Evolutionary conservation across 106 monocot genomes (phyloP).

Genomic region (Dendrobium officinale): DNA sequence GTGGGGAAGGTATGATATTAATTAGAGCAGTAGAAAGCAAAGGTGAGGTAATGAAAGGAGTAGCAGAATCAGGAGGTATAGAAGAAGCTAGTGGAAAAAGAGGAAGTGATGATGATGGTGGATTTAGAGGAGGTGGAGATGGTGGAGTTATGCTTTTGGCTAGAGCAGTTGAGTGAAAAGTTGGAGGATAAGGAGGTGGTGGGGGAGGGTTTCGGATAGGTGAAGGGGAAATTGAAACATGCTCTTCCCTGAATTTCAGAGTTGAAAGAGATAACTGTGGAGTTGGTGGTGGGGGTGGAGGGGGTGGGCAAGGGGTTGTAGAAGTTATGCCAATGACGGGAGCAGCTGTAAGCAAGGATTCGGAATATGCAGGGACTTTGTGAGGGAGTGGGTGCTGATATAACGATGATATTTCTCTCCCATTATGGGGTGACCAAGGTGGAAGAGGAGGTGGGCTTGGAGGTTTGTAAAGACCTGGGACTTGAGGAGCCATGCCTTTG

Average conservation of each 20-base stretch:
- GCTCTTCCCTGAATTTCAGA: background rate
- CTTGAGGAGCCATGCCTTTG: background rate
- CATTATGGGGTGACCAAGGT: background rate
- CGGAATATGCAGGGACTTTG: background rate
- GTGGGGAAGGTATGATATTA: background rate
- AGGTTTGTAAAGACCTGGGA: background rate
- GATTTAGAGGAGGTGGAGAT: background rate
- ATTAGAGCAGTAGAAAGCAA: background rate
- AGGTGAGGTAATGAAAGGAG: background rate
- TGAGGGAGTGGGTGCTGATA: background rate
- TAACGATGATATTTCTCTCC: background rate
- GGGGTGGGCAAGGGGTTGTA: background rate
- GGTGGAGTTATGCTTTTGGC: background rate
- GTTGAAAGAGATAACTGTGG: background rate
- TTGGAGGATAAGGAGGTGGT: constrained; percentile 3
- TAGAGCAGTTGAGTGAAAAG: background rate
- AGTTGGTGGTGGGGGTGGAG: constrained; percentile 11
- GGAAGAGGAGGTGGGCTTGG: background rate
- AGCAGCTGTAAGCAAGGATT: background rate
- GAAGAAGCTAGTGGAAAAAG: background rate
- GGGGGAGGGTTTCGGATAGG: constrained; percentile 2
- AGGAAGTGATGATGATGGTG: background rate
- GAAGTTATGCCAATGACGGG: background rate
- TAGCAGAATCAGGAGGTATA: background rate
- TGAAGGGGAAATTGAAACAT: background rate